Evolutionary conservation across 192 early-diverging fungal species (phyloP).

Genomic region (Gryganskiella cystojenkinii): DNA sequence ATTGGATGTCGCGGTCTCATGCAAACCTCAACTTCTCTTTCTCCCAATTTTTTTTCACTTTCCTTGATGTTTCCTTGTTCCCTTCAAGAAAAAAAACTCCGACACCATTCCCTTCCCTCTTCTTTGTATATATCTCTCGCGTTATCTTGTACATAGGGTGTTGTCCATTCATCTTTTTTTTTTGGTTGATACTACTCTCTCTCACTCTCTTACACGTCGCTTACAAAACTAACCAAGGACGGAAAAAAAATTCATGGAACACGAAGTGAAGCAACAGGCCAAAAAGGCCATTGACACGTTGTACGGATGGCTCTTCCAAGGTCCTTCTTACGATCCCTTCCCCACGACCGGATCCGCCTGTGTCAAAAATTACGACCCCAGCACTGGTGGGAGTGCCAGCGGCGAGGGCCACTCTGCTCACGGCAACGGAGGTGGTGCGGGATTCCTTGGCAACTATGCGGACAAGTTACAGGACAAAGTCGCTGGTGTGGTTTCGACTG

Average conservation of each 20-base stretch:
- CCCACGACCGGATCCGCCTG: slow-evolving; percentile 1
- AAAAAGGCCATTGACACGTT: slow-evolving; percentile 25
- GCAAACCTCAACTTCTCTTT: no score
- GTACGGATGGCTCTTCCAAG: slow-evolving; percentile 29
- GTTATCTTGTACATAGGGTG: no score
- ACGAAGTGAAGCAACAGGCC: slow-evolving; percentile 6
- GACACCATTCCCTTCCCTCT: no score
- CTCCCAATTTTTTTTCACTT: no score
- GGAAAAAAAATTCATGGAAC: slow-evolving; percentile 10
- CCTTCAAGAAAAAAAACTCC: no score
- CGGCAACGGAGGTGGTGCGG: no score
- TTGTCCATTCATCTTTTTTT: no score
- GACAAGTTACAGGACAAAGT: slow-evolving; percentile 10
- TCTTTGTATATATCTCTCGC: no score
- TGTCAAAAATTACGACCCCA: slow-evolving; percentile 12
- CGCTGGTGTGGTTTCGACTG: slow-evolving; percentile 10
- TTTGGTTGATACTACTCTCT: background rate
- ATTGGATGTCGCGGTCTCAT: no score
- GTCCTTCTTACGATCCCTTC: background rate
- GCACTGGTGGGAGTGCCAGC: background rate
- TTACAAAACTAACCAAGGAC: background rate
- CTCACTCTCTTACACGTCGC: background rate
- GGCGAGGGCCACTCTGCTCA: no score
- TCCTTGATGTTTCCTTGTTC: no score
- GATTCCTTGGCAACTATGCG: background rate